Evolutionary conservation across 2,329 filamentous ascomycete genomes (phyloP), one percentile per base, ranked within the genome.

Genomic region (Epichloe scottii): DNA sequence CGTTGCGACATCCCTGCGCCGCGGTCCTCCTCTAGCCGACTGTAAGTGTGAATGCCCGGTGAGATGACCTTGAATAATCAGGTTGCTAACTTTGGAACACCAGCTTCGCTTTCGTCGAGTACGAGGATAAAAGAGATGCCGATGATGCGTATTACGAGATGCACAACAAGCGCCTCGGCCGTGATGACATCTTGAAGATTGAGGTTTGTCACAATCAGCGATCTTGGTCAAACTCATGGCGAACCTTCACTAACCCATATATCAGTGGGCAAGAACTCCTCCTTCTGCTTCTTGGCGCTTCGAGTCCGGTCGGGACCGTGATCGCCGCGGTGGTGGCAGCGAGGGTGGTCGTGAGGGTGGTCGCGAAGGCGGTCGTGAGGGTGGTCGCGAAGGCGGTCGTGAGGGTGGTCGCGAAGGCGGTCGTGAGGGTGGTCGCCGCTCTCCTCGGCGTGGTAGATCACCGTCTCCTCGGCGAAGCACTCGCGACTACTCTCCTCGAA

Each of bases 81-180:
- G 7, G n/a, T 30, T 43, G n/a, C 52, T 55, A 35, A 59, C 46
- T 3, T 21, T 10, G 30, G 5, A 26, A 15, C 33, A 23, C 6
- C 26, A 83, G 93, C 60, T 98, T 98, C 69, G 93, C 93, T 38
- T 98, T 98, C 68, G 93, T 98, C 58, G 93, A 98, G 73, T 98
- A 98, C 70, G 93, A 98, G 75, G 94, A 90, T 69, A 88, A 91
- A 62, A 90, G 93, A 61, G 93, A 98, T 76, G 90, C 93, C 57
- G 93, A 98, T 69, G 93, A 98, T 73, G 93, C 93, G 46, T 98
- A 98, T 68, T 89, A 98, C 69, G 93, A 98, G 74, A 98, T 98
- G 93, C 93, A 98, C 68, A 97, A 97, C 77, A 96, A 96, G 81
- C 89, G 91, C 59, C 89, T 98, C 61, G 90, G 89, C 46, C 85